A percentile compares a stretch with the other conserved stretches of the same genome.
These are phyloP conservation scores for Saccharomycopsis fodiens DNA, from an alignment of 805 yeast genomes.

Conservation along the genomic window DNA sequence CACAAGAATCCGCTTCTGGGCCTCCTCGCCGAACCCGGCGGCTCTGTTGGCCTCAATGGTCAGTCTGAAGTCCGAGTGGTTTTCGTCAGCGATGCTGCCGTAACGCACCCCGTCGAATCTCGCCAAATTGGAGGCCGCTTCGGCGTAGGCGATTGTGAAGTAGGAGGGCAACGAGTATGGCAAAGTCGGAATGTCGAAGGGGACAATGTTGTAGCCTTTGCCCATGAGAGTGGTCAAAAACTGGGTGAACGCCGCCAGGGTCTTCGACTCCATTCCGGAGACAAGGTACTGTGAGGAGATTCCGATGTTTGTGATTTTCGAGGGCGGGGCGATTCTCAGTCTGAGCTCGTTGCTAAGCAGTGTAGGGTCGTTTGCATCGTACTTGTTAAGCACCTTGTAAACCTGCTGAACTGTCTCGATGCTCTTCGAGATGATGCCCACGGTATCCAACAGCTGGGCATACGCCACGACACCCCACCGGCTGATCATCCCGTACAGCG, in stretches of 20 bases:
- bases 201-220: constrained; percentile 47
- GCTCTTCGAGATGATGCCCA: constrained; percentile 65
- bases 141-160: constrained; percentile 84
- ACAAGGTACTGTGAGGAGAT: constrained; percentile 62
- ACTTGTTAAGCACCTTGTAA: constrained; percentile 46
- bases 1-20: constrained; percentile 68
- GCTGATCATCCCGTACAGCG: constrained; percentile 86
- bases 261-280: constrained; percentile 41
- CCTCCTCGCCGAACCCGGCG: constrained; percentile 72
- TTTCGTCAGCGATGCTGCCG: constrained; percentile 38
- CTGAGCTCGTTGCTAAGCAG: constrained; percentile 37
- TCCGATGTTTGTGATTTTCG: constrained; percentile 48
- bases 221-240: constrained; percentile 32
- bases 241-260: constrained; percentile 40
- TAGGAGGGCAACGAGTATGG: constrained; percentile 67
- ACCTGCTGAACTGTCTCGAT: constrained; percentile 39
- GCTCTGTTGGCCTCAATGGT: constrained; percentile 55
- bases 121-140: constrained; percentile 87
- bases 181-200: constrained; percentile 67
- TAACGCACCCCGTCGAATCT: constrained; percentile 87
- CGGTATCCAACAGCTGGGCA: constrained; percentile 92
- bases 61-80: constrained; percentile 28
- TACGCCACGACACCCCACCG: constrained; percentile 89
- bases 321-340: constrained; percentile 21
- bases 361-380: constrained; percentile 79